Conservation (phyloP, 2,329 filamentous ascomycete species). For the Penicillium corylophilum region DNA sequence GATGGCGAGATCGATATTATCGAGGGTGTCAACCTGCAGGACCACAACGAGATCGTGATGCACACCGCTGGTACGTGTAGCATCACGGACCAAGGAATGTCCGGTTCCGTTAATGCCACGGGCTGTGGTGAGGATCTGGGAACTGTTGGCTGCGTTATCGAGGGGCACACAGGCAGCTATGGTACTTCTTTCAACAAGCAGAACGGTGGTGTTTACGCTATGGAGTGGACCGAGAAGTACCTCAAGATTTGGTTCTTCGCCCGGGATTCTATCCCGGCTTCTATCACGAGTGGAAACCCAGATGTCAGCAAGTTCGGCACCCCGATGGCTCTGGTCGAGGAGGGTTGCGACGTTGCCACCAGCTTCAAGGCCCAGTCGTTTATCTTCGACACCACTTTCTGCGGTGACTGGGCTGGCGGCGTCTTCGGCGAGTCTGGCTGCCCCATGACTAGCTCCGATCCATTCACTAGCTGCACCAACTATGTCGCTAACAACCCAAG, state of each 20-base stretch:
- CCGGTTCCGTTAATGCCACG: conserved; percentile 48
- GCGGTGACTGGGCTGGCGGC: conserved; percentile 55
- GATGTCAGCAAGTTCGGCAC: conserved; percentile 48
- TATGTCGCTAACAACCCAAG: conserved; percentile 70
- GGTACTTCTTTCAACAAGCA: conserved; percentile 55
- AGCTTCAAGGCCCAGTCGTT: conserved; percentile 45
- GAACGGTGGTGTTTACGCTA: conserved; percentile 51
- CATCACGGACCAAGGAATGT: conserved; percentile 47
- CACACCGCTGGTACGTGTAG: conserved; percentile 49
- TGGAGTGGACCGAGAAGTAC: conserved; percentile 47
- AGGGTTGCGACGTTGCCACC: conserved; percentile 41
- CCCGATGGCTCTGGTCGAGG: conserved; percentile 46
- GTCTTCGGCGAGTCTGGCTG: conserved; percentile 52
- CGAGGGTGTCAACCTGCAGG: conserved; percentile 51
- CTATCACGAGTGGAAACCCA: conserved; percentile 45
- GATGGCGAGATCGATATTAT: conserved; percentile 54
- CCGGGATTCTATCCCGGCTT: conserved; percentile 44
- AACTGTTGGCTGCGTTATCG: conserved; percentile 42
- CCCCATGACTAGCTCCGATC: conserved; percentile 55
- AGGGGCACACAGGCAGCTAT: conserved; percentile 44
- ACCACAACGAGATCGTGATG: conserved; percentile 48
- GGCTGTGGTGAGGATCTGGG: conserved; percentile 49
- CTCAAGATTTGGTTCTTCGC: conserved; percentile 56
- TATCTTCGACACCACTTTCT: conserved; percentile 55
- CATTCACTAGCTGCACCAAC: conserved; percentile 66